These are phyloP conservation scores for Pseudogymnoascus sp. DNA, from an alignment of 2,329 filamentous ascomycete genomes.

Conservation along the genomic window DNA sequence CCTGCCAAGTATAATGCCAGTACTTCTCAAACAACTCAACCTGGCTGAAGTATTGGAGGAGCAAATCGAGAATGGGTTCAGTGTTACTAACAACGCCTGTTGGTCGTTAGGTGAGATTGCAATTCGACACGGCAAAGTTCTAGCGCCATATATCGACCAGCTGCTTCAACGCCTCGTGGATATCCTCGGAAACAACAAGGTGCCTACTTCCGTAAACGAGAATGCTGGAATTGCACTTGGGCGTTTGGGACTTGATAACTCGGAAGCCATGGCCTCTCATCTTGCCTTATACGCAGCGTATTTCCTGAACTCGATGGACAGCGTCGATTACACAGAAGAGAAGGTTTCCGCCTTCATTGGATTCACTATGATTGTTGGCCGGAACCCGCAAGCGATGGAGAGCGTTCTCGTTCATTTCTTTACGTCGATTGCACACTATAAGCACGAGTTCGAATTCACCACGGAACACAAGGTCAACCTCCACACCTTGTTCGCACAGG, in stretches of 20 bases:
- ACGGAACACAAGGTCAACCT: conserved; percentile 22
- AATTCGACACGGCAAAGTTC: conserved; percentile 65
- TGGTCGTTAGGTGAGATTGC: conserved; percentile 94
- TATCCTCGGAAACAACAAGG: conserved; percentile 77
- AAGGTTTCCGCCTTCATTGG: conserved; percentile 91
- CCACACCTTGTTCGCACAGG: conserved; percentile 25
- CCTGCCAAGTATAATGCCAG: conserved; percentile 65
- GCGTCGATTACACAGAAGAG: conserved; percentile 82
- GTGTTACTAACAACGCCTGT: conserved; percentile 95
- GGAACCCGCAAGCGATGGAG: conserved; percentile 90
- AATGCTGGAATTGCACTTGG: conserved; percentile 93
- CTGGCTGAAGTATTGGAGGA: conserved; percentile 69
- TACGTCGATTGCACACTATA: conserved; percentile 70
- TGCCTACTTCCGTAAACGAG: conserved; percentile 80
- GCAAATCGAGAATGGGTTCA: conserved; percentile 76
- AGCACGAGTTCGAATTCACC: conserved; percentile 47
- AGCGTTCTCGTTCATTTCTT: conserved; percentile 77
- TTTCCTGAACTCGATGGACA: conserved; percentile 74
- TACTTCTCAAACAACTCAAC: conserved; percentile 82
- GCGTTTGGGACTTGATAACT: conserved; percentile 72
- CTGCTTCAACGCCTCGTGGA: conserved; percentile 69
- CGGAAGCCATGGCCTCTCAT: conserved; percentile 68
- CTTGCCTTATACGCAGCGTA: conserved; percentile 72
- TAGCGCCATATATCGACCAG: conserved; percentile 69
- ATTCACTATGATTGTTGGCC: conserved; percentile 74